Base-by-base conservation (phyloP, 139 green algal genomes). In the Micractinium sp. region DNA sequence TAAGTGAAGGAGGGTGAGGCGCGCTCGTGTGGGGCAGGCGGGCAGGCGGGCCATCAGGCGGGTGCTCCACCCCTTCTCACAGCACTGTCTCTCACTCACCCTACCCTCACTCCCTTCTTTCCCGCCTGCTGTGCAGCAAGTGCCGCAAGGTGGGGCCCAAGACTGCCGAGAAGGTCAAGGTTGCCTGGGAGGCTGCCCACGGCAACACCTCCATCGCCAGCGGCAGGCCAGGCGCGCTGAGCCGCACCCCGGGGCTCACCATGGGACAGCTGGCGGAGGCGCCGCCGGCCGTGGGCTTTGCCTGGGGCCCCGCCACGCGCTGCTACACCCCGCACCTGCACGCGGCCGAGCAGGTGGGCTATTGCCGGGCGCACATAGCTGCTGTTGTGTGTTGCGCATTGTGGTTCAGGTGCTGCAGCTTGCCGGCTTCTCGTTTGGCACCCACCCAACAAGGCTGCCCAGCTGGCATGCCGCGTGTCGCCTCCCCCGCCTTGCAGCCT, bases 161-260 rank as follows among this genome's bases (percentile, higher is more conserved):
- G n/a, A 93, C 84, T 0, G 93, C 93, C 0, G 81, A 86, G 67
- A 93, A 92, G 38, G 91, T 95, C 74, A 94, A 95, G 85, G 13
- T 75, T 25, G n/a, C 47, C 0, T 94, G 91, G 92, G 91, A 94
- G 33, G 76, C 36, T 29, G 35, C 86, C 16, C 38, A 56, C 1
- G 77, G 86, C 41, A 67, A 67, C 41, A 41, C 78, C 12, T 16
- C 29, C 36, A 39, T 27, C 38, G 38, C 18, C 66, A 73, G 56
- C 25, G 41, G 67, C n/a, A 39, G 81, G 38, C 19, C 16, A 23
- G 33, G 25, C 29, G 15, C 47, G 29, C 41, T 67, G 13, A 9
- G 67, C 41, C 38, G 18, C 27, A 39, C 18, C 18, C 36, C 80
- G 7, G 82, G 81, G 4, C 71, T 89, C 29, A 81, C 71, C 47